Percentiles rank a stretch among this genome's conserved stretches.
Conservation (phyloP, 1,284 basidiomycete species). For the Trametes pubescens region DNA sequence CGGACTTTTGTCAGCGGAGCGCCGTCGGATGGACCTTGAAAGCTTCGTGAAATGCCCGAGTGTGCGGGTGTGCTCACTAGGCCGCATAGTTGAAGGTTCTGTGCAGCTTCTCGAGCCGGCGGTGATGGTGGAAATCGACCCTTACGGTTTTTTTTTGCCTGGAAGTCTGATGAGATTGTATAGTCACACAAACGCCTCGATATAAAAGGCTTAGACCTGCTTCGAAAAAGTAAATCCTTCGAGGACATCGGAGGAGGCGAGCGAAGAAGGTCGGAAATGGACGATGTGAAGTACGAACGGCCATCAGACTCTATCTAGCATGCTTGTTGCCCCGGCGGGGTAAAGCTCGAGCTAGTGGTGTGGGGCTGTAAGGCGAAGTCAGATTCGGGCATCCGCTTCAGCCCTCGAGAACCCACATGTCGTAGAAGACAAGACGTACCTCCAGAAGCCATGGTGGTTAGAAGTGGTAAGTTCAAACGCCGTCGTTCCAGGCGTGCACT, state of each 20-base stretch:
- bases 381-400: neutral
- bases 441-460: neutral
- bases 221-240: too few species aligned
- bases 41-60: neutral
- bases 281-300: constrained; percentile 1
- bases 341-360: neutral
- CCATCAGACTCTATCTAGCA: constrained; percentile 15
- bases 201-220: neutral
- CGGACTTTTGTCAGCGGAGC: neutral
- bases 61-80: neutral
- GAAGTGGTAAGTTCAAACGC: constrained; percentile 5
- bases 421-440: neutral
- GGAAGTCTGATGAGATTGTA: constrained; percentile 3
- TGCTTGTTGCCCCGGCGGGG: neutral
- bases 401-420: neutral
- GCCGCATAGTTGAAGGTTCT: neutral
- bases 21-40: constrained; percentile 2
- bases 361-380: neutral
- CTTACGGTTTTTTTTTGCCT: neutral
- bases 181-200: neutral
- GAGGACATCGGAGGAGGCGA: neutral
- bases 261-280: neutral
- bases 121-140: neutral
- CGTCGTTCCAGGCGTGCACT: neutral
- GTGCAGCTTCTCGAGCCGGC: constrained; percentile 1